Evolutionary conservation across 768 basidiomycete species (phyloP).

Genomic region (Flagelloscypha sp.): DNA sequence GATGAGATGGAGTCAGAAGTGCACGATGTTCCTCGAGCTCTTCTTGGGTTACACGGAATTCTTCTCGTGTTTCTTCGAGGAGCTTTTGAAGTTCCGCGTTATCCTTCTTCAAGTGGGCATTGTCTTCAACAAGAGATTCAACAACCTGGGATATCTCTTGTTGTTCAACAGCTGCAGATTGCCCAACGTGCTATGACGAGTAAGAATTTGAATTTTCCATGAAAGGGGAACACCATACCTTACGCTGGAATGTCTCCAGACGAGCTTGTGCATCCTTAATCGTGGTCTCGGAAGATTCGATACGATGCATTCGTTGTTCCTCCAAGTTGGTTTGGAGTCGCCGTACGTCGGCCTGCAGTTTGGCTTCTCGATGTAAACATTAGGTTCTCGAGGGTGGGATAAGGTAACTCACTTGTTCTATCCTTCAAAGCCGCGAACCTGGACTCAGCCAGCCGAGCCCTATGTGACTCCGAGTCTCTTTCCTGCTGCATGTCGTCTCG

Average conservation of each 20-base stretch:
- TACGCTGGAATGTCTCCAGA: conserved; percentile 50
- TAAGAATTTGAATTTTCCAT: conserved; percentile 12
- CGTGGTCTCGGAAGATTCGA: conserved; percentile 61
- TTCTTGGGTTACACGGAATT: conserved; percentile 56
- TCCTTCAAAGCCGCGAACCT: conserved; percentile 58
- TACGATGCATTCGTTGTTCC: conserved; percentile 46
- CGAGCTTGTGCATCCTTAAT: conserved; percentile 57
- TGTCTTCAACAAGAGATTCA: conserved; percentile 81
- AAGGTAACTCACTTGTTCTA: conserved; percentile 44
- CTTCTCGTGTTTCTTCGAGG: conserved; percentile 70
- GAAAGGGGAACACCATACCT: conserved; percentile 30
- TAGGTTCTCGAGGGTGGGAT: conserved; percentile 2
- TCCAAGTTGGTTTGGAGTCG: conserved; percentile 59
- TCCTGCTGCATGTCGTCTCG: conserved; percentile 83
- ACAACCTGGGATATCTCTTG: conserved; percentile 61
- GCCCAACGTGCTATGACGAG: conserved; percentile 27
- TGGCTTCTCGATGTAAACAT: conserved; percentile 33
- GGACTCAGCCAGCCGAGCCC: conserved; percentile 60
- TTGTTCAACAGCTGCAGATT: conserved; percentile 32
- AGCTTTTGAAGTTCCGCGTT: conserved; percentile 72
- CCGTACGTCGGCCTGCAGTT: conserved; percentile 59
- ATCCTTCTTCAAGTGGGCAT: conserved; percentile 74
- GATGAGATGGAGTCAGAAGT: conserved; percentile 16
- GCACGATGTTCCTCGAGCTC: conserved; percentile 71
- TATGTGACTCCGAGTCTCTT: conserved; percentile 58